Base-by-base conservation (phyloP, 805 yeast genomes). In the Candida chauliodis region DNA sequence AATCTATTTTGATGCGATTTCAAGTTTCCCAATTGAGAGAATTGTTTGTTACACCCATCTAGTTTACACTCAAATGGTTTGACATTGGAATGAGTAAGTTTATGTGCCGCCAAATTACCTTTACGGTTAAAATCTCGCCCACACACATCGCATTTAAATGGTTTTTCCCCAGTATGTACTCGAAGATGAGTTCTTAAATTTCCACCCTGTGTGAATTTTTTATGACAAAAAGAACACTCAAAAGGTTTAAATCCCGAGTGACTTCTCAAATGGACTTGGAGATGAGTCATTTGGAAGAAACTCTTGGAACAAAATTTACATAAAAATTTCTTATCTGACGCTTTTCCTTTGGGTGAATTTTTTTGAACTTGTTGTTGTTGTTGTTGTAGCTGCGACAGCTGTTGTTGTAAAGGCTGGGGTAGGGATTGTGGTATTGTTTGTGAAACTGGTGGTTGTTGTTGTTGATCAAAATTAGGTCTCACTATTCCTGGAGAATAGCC, bases 1-100 rank as follows among this genome's bases (percentile, higher is more conserved):
- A 89, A 88, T 50, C 90, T 72, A 61, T 90, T 91, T 56, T 90
- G 98, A 59, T 91, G 98, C 1, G 95, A 85, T 61, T 91, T 90
- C 69, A 90, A 73, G 54, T 90, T 90, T 3, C 97, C 97, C 50
- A 90, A 69, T 64, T 90, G 98, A 1, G 96, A 85, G 53, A 90
- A 90, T 4, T 83, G 73, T 63, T 88, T 89, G 48, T 76, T 79
- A 63, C 97, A 90, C 42, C 74, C 71, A 58, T 88, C 96, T 43
- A 90, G 70, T 50, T 76, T 78, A 63, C 97, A 90, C 40, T 76
- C 75, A 54, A 71, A 86, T 5, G 95, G 96, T 52, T 84, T 81
- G 40, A 77, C 66, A 50, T 84, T 79, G 40, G 80, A 81, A 61
- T 89, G 97, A 0, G 95, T 88, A 42, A 86, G 65, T 57, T 73